Evolutionary conservation across 306 rosid genomes (phyloP).

Genomic region (Potentilla sterilis): DNA sequence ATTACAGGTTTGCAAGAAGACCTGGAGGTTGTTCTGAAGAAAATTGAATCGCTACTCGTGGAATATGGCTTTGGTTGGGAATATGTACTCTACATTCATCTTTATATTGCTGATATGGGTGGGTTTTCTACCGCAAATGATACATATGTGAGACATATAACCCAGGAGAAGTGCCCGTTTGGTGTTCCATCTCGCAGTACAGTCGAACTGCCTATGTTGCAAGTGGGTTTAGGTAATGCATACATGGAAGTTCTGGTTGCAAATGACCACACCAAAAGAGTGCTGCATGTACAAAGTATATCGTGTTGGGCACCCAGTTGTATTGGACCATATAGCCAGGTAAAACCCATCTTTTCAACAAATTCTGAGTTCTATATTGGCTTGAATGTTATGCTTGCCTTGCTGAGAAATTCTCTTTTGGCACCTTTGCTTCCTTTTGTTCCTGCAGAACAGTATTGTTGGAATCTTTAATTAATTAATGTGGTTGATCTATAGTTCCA

Average conservation of each 20-base stretch:
- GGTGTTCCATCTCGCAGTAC: constrained; percentile 99
- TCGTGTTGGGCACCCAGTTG: constrained; percentile 99
- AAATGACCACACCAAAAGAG: constrained; percentile 64
- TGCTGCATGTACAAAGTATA: constrained; percentile 94
- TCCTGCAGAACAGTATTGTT: not conserved
- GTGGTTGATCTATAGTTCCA: constrained; percentile 3
- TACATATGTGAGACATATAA: constrained; percentile 69
- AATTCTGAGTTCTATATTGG: not conserved
- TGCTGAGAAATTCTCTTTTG: not conserved
- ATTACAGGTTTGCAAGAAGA: constrained; percentile 73
- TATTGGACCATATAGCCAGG: constrained; percentile 99
- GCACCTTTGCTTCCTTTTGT: not conserved
- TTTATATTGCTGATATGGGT: constrained; percentile 82
- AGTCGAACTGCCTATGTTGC: constrained; percentile 70
- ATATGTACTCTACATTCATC: constrained; percentile 81
- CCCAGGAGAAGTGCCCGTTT: constrained; percentile 77
- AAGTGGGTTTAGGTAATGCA: constrained; percentile 65
- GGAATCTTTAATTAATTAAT: not conserved
- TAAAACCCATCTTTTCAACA: constrained; percentile 22
- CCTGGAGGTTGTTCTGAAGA: constrained; percentile 54
- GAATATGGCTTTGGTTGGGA: constrained; percentile 74
- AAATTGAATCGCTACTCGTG: constrained; percentile 59
- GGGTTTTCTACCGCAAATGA: constrained; percentile 77
- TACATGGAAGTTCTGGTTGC: constrained; percentile 82
- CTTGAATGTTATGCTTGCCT: not conserved